Base-by-base conservation (phyloP, 2,329 filamentous ascomycete genomes). In the Aureobasidium mangrovei region DNA sequence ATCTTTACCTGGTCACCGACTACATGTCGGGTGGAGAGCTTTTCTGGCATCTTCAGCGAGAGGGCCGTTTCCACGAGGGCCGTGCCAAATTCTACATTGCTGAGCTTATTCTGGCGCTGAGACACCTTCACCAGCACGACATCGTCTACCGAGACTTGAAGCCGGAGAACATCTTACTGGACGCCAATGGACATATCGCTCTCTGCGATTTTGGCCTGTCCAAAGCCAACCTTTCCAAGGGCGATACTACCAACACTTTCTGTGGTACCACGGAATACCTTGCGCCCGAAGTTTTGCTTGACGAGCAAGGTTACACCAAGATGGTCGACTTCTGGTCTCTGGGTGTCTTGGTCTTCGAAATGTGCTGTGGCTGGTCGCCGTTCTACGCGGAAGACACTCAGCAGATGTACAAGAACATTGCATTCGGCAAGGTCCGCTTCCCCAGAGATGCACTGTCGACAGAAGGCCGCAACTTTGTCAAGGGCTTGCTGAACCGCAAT, bases 401-500 rank as follows among this genome's bases (percentile, higher is more conserved):
- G 71, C 93, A 98, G 70, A 98, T 98, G 93, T 98, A 98, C 77
- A 98, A 98, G 77, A 98, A 98, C 74, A 98, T 98, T 68, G 93
- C 93, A 0, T 98, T 98, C 66, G 93, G 93, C 67, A 98, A 98
- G 69, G 93, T 98, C 56, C 81, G 93, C 58, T 98, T 98, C 70
- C 93, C 93, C 6, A 82, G 91, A 60, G 93, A 98, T 69, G 95
- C 93, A 1, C 76, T 98, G 32, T 96, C 90, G 58, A 86, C 90
- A 39, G 93, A 98, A 70, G 93, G 93, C 56, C 83, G 93, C 56
- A 97, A 95, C 71, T 98, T 98, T 65, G 93, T 98, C 66, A 98
- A 98, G 76, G 93, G 93, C 24, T 75, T 98, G 58, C 80, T 98
- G 54, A 98, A 98, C 74, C 84, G 93, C 66, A 98, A 98, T 69